Evolutionary conservation across 2,329 filamentous ascomycete species (phyloP).

Genomic region (Botrytis pseudocinerea): DNA sequence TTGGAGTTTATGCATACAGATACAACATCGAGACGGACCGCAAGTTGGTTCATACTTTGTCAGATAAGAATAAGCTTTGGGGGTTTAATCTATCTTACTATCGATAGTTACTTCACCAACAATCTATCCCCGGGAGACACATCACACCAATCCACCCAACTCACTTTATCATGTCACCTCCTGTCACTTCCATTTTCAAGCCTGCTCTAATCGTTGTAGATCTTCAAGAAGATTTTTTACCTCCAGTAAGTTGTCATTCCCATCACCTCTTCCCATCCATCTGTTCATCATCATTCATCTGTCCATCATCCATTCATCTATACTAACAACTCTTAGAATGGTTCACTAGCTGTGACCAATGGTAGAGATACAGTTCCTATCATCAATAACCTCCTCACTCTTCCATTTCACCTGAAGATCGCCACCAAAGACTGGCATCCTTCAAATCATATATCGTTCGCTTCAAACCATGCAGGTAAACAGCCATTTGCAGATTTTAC

Average conservation of each 20-base stretch:
- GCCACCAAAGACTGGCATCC: conserved; percentile 96
- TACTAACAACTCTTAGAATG: conserved; percentile 55
- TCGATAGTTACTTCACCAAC: conserved; percentile 2
- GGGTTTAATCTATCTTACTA: background rate
- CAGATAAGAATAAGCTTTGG: conserved; percentile 2
- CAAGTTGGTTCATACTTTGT: conserved; percentile 8
- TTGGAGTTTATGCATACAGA: background rate
- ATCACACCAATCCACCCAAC: conserved; percentile 2
- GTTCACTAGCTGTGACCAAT: conserved; percentile 76
- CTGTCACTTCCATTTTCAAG: conserved; percentile 40
- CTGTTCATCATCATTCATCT: background rate
- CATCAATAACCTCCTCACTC: conserved; percentile 72
- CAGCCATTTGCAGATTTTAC: conserved; percentile 66
- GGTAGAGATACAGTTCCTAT: conserved; percentile 69
- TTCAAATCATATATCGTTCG: conserved; percentile 80
- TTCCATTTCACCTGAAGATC: conserved; percentile 72
- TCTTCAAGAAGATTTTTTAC: conserved; percentile 93
- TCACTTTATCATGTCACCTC: conserved; percentile 12
- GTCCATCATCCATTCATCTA: background rate
- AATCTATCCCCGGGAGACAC: background rate
- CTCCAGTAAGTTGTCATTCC: conserved; percentile 63
- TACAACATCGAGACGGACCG: background rate
- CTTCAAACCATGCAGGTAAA: conserved; percentile 70
- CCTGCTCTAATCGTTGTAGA: conserved; percentile 77
- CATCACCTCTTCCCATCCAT: background rate